These are phyloP conservation scores for Cucurbita ficifolia DNA, from an alignment of 306 rosid species.

Conservation along the genomic window DNA sequence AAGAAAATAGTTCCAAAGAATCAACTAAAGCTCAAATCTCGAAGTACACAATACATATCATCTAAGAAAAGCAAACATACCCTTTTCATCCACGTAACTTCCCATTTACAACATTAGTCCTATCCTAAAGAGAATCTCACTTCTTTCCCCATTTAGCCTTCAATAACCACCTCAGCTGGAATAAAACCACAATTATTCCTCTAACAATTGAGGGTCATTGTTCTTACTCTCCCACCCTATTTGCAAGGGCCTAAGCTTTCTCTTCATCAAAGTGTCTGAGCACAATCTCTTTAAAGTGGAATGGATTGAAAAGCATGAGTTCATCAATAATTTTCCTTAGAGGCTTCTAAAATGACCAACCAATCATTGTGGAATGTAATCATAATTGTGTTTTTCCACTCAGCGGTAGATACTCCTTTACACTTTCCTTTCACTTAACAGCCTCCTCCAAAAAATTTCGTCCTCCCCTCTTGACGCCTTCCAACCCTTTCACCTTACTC, in stretches of 20 bases:
- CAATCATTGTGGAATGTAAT: neutral
- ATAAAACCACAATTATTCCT: neutral
- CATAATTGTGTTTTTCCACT: neutral
- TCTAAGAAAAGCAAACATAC: neutral
- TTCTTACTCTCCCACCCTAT: no score
- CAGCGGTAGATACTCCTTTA: neutral
- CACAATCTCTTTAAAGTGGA: no score
- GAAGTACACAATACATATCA: neutral
- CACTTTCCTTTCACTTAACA: no score
- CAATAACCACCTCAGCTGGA: neutral
- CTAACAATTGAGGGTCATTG: no score
- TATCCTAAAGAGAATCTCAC: neutral
- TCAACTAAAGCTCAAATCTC: neutral
- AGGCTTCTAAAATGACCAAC: neutral
- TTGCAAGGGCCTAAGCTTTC: no score
- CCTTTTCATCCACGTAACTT: neutral
- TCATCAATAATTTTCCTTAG: no score
- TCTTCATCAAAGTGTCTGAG: no score
- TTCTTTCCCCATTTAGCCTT: neutral
- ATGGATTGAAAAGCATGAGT: no score
- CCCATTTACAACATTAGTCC: neutral
- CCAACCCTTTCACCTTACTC: neutral
- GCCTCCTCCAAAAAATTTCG: no score
- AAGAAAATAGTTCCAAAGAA: neutral
- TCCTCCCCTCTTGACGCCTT: neutral